Percentiles rank a stretch among this genome's conserved stretches.
phyloP scores from a whole-genome alignment of 208 protist species.

The Trichomonas vaginalis region DNA sequence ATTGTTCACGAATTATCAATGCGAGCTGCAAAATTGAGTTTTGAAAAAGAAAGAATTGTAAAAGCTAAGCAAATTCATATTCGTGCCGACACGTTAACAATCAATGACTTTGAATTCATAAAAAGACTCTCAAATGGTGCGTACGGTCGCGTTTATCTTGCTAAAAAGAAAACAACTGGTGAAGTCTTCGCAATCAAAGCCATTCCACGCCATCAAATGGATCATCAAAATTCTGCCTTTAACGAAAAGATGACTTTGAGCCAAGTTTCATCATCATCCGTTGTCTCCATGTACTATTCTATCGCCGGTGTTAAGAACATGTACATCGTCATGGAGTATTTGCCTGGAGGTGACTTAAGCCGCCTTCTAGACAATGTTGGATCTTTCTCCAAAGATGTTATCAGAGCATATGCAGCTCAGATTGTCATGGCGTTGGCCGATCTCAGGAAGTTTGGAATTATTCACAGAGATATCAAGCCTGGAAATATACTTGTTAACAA shows the following conservation, averaged over 20 bases:
- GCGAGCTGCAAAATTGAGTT: background rate
- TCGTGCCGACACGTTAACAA: background rate
- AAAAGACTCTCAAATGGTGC: background rate
- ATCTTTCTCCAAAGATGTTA: background rate
- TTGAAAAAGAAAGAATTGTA: background rate
- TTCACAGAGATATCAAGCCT: constrained; percentile 13
- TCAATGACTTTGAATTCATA: background rate
- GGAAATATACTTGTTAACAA: background rate
- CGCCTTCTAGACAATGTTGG: background rate
- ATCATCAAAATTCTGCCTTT: background rate
- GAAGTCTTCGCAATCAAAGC: background rate
- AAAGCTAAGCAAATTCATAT: background rate
- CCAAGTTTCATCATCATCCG: background rate
- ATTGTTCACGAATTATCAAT: background rate
- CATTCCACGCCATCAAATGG: background rate
- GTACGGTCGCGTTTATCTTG: background rate
- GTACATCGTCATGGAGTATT: constrained; percentile 17
- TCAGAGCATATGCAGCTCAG: background rate
- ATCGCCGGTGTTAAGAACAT: background rate
- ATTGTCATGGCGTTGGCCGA: background rate
- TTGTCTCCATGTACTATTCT: background rate
- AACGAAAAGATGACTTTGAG: background rate
- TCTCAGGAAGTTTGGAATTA: background rate
- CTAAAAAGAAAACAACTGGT: background rate
- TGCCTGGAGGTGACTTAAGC: background rate